Evolutionary conservation across 2,329 filamentous ascomycete genomes (phyloP), one percentile per base, ranked within the genome.

Genomic region (Orbilia javanica): DNA sequence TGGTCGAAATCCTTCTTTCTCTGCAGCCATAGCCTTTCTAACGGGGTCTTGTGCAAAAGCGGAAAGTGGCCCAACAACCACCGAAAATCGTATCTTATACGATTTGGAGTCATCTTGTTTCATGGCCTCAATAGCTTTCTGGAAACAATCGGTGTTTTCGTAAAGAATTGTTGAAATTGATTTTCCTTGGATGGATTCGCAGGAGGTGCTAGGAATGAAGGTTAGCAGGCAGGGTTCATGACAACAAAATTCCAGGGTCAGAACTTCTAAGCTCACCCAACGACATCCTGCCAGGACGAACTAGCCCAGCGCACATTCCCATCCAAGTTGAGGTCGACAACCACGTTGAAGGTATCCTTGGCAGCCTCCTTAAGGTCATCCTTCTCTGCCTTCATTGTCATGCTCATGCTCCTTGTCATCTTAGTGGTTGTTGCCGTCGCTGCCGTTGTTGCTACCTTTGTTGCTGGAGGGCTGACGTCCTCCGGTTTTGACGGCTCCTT

Each of bases 241-340:
- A 39, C 53, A 69, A 79, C 52, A 67, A 70, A 70, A 79, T 74
- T 72, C 65, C 53, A 70, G 48, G 62, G 20, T 42, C 42, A 5
- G 62, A 68, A 15, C 8, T 70, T 46, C 48, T 67, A 34, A 76
- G 67, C 81, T 79, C 79, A 82, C 81, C 81, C 96, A 78, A 98
- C 91, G 62, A 99, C 92, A 82, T 98, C 94, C 78, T 90, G 89
- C 96, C 96, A 99, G 15, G 95, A 97, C 11, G 94, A 93, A 84
- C 95, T 98, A 82, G 97, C 94, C 93, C 96, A 99, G 85, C 94
- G 92, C 82, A 99, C 92, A 79, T 90, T 92, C 80, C 93, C 93
- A 83, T 97, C 92, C 70, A 98, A 88, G 82, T 94, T 93, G 80
- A 99, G 88, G 85, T 99, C 95, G 83, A 99, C 88, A 83, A 99